Evolutionary conservation across 2,329 filamentous ascomycete species (phyloP), one percentile per base, ranked within the genome.

Genomic region (Phialophora macrospora): DNA sequence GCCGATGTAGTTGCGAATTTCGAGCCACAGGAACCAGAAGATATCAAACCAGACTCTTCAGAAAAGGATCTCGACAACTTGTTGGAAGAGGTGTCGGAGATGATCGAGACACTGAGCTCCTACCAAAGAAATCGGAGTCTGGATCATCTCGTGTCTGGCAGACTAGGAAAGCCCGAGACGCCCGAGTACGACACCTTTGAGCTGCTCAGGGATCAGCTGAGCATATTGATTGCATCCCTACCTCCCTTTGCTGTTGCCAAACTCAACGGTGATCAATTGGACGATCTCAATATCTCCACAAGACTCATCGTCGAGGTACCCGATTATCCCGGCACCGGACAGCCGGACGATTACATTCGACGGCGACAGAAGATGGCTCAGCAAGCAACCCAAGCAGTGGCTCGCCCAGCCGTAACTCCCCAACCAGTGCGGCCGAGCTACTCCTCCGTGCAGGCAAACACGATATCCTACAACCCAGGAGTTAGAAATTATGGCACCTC

Each of bases 201-300:
- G 69, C 84, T 88, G 28, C 82, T 97, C 60, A 92, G 90, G 74
- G 85, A 88, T 3, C 91, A 93, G 74, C 81, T 97, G 22, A 82
- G 87, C 0, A 80, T 93, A 32, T 87, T 96, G 68, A 85, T 96
- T 66, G 84, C 89, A 70, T 87, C 85, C 46, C 80, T 97, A 11
- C 93, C 93, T 1, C 93, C 93, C 1, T 95, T 92, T 74, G 91
- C 90, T 1, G 90, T 97, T 26, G 89, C 93, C 5, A 94, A 95
- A 73, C 81, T 97, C 67, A 89, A 96, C 72, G 92, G 92, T 9
- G 90, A 96, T 74, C 90, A 93, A 75, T 80, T 96, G n/a, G 89
- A 89, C 32, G 90, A 93, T 64, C 81, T 97, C 55, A 89, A 91
- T 68, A 90, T 96, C 74, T 94, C 89, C 78, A 91, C 88, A 54